Conservation (phyloP, 306 rosid species). For the Benincasa hispida region DNA sequence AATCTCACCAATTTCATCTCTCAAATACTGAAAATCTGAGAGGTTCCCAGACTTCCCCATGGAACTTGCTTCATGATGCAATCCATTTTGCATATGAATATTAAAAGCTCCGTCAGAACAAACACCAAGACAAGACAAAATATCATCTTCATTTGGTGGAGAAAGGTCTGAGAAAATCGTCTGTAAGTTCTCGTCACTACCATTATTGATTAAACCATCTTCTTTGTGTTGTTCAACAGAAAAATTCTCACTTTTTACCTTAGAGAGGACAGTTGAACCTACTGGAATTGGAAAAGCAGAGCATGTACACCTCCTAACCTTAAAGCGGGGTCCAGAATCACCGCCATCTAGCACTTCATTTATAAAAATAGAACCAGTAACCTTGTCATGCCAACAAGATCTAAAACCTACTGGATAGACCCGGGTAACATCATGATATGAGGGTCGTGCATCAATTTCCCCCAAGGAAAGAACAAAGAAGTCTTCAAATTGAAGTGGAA, state of each 20-base stretch:
- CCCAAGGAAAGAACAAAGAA: slow-evolving; percentile 82
- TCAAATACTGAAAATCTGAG: slow-evolving; percentile 14
- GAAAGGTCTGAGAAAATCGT: slow-evolving; percentile 56
- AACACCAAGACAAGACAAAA: slow-evolving; percentile 47
- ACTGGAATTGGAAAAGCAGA: slow-evolving; percentile 42
- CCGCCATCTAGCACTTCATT: slow-evolving; percentile 83
- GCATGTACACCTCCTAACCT: slow-evolving; percentile 66
- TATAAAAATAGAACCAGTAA: slow-evolving; percentile 76
- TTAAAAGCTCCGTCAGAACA: slow-evolving; percentile 23
- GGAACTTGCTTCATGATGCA: slow-evolving; percentile 19
- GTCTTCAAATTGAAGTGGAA: slow-evolving; percentile 86
- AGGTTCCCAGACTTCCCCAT: slow-evolving; percentile 17
- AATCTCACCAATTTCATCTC: slow-evolving; percentile 77
- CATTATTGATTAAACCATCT: slow-evolving; percentile 22
- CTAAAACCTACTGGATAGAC: slow-evolving; percentile 71
- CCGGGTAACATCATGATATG: slow-evolving; percentile 51
- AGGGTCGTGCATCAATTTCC: slow-evolving; percentile 61
- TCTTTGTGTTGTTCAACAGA: slow-evolving; percentile 31
- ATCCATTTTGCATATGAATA: slow-evolving; percentile 17
- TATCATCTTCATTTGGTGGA: slow-evolving; percentile 56
- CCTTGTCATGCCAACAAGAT: slow-evolving; percentile 89
- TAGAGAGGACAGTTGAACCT: slow-evolving; percentile 48
- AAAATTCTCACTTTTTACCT: slow-evolving; percentile 23
- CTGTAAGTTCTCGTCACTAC: slow-evolving; percentile 40
- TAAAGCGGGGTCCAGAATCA: slow-evolving; percentile 81